phyloP scores from a whole-genome alignment of 1,284 basidiomycete species.

The Coniferiporia weirii region DNA sequence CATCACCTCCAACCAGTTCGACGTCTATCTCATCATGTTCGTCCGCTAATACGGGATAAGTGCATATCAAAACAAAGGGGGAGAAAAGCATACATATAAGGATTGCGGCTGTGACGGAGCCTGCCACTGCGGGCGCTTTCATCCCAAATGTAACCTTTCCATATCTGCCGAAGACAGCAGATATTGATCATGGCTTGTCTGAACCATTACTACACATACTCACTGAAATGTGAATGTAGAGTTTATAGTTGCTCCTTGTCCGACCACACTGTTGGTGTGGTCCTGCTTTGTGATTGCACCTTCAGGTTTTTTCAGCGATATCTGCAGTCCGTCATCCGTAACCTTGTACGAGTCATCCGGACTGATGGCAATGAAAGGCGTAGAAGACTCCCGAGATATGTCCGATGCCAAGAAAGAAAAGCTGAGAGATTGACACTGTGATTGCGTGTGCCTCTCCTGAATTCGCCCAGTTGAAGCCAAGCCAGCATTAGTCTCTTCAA shows the following conservation, averaged over 20 bases:
- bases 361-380: slow-evolving; percentile 32
- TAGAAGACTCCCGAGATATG: slow-evolving; percentile 12
- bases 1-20: slow-evolving; percentile 39
- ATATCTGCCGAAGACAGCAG: slow-evolving; percentile 23
- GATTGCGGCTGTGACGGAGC: slow-evolving; percentile 37
- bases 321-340: slow-evolving; percentile 28
- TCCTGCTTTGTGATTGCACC: slow-evolving; percentile 29
- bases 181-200: neutral
- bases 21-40: slow-evolving; percentile 41
- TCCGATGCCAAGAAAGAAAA: slow-evolving; percentile 25
- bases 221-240: slow-evolving; percentile 37
- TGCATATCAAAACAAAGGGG: neutral
- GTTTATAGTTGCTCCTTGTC: slow-evolving; percentile 39
- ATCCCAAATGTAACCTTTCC: slow-evolving; percentile 36
- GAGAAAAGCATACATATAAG: slow-evolving; percentile 30
- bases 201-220: slow-evolving; percentile 5
- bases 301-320: slow-evolving; percentile 32
- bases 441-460: neutral
- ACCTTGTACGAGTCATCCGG: slow-evolving; percentile 30
- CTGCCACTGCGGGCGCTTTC: slow-evolving; percentile 30
- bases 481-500: neutral
- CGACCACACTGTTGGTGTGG: slow-evolving; percentile 34
- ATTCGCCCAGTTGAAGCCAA: neutral
- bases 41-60: slow-evolving; percentile 25
- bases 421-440: slow-evolving; percentile 24